These are phyloP conservation scores for Hawksworthiomyces lignivorus DNA, from an alignment of 2,329 filamentous ascomycete species.

Conservation along the genomic window DNA sequence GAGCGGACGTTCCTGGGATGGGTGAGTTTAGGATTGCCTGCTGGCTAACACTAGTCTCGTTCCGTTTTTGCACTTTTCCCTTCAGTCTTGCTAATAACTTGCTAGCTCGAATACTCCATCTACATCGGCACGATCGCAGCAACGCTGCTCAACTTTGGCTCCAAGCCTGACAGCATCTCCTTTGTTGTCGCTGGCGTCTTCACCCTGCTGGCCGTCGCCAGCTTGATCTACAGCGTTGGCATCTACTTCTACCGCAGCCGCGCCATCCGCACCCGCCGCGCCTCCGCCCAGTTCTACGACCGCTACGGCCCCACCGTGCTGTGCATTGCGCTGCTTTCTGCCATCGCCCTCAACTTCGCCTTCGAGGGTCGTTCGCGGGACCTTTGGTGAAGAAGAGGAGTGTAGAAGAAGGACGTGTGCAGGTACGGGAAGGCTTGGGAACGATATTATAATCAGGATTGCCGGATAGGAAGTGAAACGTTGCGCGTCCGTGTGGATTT, in stretches of 20 bases:
- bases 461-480: too few species aligned
- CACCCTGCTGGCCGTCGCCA: conserved; percentile 68
- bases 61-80: neutral
- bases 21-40: conserved; percentile 42
- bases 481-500: too few species aligned
- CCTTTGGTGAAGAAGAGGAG: conserved; percentile 35
- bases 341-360: conserved; percentile 72
- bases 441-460: too few species aligned
- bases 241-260: conserved; percentile 84
- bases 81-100: neutral
- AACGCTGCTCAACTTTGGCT: conserved; percentile 74
- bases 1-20: conserved; percentile 94
- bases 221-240: conserved; percentile 73
- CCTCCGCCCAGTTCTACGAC: conserved; percentile 81
- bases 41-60: neutral
- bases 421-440: too few species aligned
- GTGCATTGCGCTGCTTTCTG: conserved; percentile 63
- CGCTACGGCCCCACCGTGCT: conserved; percentile 74
- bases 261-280: conserved; percentile 73
- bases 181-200: conserved; percentile 70
- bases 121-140: conserved; percentile 84
- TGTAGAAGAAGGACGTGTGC: too few species aligned
- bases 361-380: conserved; percentile 60
- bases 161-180: conserved; percentile 46
- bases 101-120: conserved; percentile 85